Percentiles rank a stretch among this genome's conserved stretches.
Evolutionary conservation across 306 rosid genomes (phyloP).

Genomic region (Abrus precatorius): DNA sequence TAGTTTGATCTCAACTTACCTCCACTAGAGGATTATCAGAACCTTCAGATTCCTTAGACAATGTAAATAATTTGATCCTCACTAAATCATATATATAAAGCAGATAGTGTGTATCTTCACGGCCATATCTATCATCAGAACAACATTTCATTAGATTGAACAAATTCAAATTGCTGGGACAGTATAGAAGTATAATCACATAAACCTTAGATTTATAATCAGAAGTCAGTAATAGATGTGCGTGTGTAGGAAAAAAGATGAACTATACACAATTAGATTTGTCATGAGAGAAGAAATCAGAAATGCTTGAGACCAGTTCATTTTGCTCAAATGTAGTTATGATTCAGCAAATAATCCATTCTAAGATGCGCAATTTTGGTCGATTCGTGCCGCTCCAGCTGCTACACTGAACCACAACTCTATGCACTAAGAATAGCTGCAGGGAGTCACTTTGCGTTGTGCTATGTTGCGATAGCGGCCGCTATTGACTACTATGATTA

Average conservation of each 20-base stretch:
- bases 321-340: slow-evolving; percentile 17
- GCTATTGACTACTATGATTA: too few species aligned
- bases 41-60: slow-evolving; percentile 72
- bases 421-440: too few species aligned
- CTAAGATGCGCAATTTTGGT: not conserved
- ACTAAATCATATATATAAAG: slow-evolving; percentile 83
- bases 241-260: not conserved
- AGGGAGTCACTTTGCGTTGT: too few species aligned
- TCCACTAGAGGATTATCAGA: slow-evolving; percentile 75
- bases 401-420: too few species aligned
- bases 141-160: slow-evolving; percentile 51
- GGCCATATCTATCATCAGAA: slow-evolving; percentile 81
- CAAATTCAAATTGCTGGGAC: slow-evolving; percentile 33
- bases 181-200: slow-evolving; percentile 37
- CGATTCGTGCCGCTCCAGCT: too few species aligned
- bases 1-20: slow-evolving; percentile 62
- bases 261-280: slow-evolving; percentile 4
- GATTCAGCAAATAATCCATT: slow-evolving; percentile 1
- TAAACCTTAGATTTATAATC: slow-evolving; percentile 31
- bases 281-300: slow-evolving; percentile 1
- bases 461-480: too few species aligned
- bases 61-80: slow-evolving; percentile 67
- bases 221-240: slow-evolving; percentile 4
- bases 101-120: slow-evolving; percentile 98
- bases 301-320: slow-evolving; percentile 1